phyloP scores from a whole-genome alignment of 345 rosid species.

The Nasturtium officinale region DNA sequence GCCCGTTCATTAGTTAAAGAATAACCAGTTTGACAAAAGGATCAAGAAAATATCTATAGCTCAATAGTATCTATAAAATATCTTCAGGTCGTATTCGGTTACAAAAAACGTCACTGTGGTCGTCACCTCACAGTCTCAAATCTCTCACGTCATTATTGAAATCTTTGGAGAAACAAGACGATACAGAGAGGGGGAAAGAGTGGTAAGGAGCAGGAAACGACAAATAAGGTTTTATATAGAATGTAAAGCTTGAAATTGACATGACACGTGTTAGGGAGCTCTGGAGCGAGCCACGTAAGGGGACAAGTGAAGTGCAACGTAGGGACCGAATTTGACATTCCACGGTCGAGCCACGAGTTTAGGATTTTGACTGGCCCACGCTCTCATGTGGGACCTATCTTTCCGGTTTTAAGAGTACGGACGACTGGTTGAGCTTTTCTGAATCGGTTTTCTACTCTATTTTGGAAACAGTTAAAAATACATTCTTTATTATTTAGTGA shows the following conservation, averaged over 20 bases:
- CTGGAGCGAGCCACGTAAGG: constrained; percentile 6
- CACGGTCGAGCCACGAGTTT: neutral
- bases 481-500: neutral
- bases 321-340: neutral
- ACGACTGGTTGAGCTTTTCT: neutral
- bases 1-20: neutral
- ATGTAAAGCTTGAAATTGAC: constrained; percentile 9
- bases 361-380: neutral
- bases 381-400: neutral
- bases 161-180: neutral
- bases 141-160: neutral
- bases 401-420: neutral
- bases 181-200: neutral
- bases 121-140: neutral
- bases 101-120: neutral
- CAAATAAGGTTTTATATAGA: neutral
- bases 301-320: neutral
- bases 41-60: neutral
- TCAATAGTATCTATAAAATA: neutral
- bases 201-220: neutral
- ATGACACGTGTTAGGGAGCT: neutral
- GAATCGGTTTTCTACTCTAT: neutral
- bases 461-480: neutral
- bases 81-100: neutral
- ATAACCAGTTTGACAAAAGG: neutral